These are phyloP conservation scores for Botrytis byssoidea DNA, from an alignment of 2,329 filamentous ascomycete species.

Conservation along the genomic window DNA sequence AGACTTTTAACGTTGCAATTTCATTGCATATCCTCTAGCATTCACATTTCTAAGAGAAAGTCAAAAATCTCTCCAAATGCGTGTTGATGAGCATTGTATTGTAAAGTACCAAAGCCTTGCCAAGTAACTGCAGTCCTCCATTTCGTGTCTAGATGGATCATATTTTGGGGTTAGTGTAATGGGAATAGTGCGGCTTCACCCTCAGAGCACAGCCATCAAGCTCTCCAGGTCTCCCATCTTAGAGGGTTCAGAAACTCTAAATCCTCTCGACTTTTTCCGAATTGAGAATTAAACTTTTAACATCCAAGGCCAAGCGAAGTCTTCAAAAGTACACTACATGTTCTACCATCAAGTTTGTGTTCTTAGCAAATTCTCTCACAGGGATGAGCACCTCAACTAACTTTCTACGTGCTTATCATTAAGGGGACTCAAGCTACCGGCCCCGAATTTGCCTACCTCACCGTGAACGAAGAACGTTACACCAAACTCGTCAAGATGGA, in stretches of 20 bases:
- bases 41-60: not conserved
- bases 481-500: not conserved
- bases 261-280: not conserved
- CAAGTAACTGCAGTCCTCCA: not conserved
- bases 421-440: not conserved
- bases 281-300: not conserved
- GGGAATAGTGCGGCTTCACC: not conserved
- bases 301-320: not conserved
- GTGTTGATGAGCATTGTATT: not conserved
- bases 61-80: not conserved
- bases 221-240: not conserved
- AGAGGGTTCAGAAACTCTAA: not conserved
- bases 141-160: not conserved
- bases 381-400: not conserved
- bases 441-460: not conserved
- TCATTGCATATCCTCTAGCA: not conserved
- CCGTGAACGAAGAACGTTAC: not conserved
- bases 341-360: not conserved
- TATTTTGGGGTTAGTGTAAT: not conserved
- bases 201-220: not conserved
- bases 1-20: not conserved
- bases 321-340: not conserved
- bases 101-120: not conserved
- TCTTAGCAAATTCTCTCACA: not conserved
- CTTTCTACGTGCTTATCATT: not conserved